These are phyloP conservation scores for Cordyceps pruinosa DNA, from an alignment of 2,329 filamentous ascomycete genomes.

Conservation along the genomic window DNA sequence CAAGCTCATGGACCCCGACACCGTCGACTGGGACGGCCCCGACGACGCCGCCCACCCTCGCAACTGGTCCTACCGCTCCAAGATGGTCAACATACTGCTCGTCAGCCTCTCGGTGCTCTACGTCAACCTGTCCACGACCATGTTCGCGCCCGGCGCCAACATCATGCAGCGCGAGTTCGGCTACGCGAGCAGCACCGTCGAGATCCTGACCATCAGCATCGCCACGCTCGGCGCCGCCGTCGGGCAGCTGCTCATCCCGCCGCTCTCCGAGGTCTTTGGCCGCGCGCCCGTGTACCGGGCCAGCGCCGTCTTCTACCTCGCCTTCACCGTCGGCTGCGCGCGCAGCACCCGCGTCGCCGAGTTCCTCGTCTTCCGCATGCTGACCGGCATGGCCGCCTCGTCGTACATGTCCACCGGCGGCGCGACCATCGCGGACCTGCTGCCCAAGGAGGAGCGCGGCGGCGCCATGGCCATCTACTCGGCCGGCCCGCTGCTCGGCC, in stretches of 20 bases:
- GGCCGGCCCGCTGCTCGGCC: conserved; percentile 52
- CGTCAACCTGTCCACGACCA: no score
- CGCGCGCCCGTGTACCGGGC: conserved; percentile 30
- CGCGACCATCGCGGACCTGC: conserved; percentile 58
- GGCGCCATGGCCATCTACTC: conserved; percentile 57
- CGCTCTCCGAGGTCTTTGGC: conserved; percentile 53
- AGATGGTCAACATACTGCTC: no score
- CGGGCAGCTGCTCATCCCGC: conserved; percentile 56
- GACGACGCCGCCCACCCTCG: no score
- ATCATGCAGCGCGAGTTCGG: conserved; percentile 26
- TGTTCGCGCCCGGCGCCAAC: not conserved
- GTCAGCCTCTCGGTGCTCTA: no score
- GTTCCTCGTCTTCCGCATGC: conserved; percentile 54
- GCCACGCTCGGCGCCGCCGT: conserved; percentile 42
- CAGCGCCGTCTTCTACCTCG: conserved; percentile 44
- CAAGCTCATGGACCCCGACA: no score
- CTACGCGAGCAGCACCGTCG: conserved; percentile 28
- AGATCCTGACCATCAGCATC: conserved; percentile 34
- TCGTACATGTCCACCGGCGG: conserved; percentile 59
- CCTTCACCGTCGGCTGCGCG: conserved; percentile 34
- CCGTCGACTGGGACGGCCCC: no score
- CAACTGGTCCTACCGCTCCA: no score
- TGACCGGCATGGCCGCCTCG: conserved; percentile 50
- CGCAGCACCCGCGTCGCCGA: conserved; percentile 54
- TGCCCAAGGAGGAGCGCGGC: conserved; percentile 48